Evolutionary conservation across 768 basidiomycete genomes (phyloP), one percentile per base, ranked within the genome.

Genomic region (Neoboletus magnificus): DNA sequence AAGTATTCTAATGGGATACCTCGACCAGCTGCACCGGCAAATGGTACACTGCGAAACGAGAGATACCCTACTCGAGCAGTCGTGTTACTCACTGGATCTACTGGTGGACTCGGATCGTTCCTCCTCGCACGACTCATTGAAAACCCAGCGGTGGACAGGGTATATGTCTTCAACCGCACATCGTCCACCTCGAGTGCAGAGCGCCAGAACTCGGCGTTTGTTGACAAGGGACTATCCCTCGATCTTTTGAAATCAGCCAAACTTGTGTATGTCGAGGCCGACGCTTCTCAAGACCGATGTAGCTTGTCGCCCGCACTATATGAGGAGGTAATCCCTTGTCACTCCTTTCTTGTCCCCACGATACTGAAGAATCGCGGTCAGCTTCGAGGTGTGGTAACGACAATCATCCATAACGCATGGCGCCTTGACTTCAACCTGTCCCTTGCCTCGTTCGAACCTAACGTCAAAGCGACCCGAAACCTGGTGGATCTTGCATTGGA

Each of bases 71-170:
- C 8, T 7, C 16, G 32, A 16, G 32, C 23, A 13, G 44, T 40
- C 1, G 53, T 49, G 1, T 46, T 62, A 1, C 57, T 79, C 33
- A 79, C 78, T 4, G 77, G 78, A 15, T 73, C 76, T 1, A 79
- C 77, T 6, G 78, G 77, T 10, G 71, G 70, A 11, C 66, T 79
- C 1, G 77, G 78, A 16, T 71, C 74, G 2, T 70, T 73, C 47
- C 48, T 76, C 16, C 61, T 78, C 30, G 63, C 67, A 0, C 52
- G 51, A 4, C 64, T 76, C 13, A 55, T 74, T 25, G 40, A 60
- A 18, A 57, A 66, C 4, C 40, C 57, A 1, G 33, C 23, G 1
- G 67, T 73, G 1, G 52, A 62, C 30, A 63, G 54, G 25, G 60
- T 76, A 8, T 77, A 75, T 45, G 64, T 69, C 0, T 55, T 75